phyloP scores from a whole-genome alignment of 805 yeast species.

The Henningerozyma blattae region DNA sequence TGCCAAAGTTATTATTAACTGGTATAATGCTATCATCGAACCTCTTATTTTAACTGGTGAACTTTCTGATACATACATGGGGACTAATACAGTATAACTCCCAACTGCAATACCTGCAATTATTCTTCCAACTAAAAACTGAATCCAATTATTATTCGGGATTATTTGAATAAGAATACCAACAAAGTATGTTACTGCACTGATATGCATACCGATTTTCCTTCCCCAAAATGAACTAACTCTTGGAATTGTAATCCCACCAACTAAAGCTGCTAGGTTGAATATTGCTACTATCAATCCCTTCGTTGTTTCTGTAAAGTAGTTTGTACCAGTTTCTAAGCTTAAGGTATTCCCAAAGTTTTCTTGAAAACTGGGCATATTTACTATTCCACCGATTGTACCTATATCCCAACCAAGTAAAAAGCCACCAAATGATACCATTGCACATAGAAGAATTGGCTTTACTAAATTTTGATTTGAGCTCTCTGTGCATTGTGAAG shows the following conservation, averaged over 20 bases:
- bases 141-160: constrained; percentile 42
- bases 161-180: constrained; percentile 52
- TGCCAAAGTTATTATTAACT: constrained; percentile 52
- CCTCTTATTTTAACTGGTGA: constrained; percentile 60
- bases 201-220: constrained; percentile 41
- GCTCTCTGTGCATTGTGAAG: too few species aligned
- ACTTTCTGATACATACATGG: constrained; percentile 57
- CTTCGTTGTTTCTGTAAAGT: constrained; percentile 27
- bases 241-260: constrained; percentile 49
- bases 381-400: constrained; percentile 57
- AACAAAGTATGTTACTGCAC: constrained; percentile 42
- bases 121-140: constrained; percentile 51
- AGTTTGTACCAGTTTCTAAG: constrained; percentile 21
- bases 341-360: constrained; percentile 35
- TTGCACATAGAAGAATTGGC: constrained; percentile 31
- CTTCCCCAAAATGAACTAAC: constrained; percentile 51
- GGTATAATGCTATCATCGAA: constrained; percentile 51
- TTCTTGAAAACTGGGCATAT: constrained; percentile 40
- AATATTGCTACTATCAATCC: constrained; percentile 46
- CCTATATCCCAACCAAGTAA: constrained; percentile 71
- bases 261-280: constrained; percentile 61
- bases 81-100: constrained; percentile 56
- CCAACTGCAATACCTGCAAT: constrained; percentile 71
- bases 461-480: not conserved
- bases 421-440: constrained; percentile 60